Evolutionary conservation across 1,284 basidiomycete species (phyloP).

Genomic region (Agaricales sp.): DNA sequence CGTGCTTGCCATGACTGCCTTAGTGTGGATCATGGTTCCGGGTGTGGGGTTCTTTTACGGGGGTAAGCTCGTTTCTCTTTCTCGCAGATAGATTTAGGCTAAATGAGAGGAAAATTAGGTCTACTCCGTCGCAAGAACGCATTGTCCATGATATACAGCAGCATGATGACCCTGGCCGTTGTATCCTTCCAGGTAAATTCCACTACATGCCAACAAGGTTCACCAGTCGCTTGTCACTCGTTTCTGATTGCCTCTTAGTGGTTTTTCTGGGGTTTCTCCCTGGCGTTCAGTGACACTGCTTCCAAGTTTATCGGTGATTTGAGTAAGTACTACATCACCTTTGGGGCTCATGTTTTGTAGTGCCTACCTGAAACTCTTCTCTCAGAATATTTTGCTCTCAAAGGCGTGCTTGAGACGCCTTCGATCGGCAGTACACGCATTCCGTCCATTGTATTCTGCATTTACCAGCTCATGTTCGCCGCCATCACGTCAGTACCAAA

Average conservation of each 20-base stretch:
- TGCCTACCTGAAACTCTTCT: slow-evolving; percentile 5
- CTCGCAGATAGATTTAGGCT: too few species aligned
- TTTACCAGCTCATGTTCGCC: slow-evolving; percentile 90
- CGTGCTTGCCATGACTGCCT: slow-evolving; percentile 58
- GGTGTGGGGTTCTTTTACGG: slow-evolving; percentile 56
- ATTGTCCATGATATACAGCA: slow-evolving; percentile 84
- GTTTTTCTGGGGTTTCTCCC: slow-evolving; percentile 69
- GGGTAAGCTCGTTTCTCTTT: background rate
- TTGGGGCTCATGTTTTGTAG: slow-evolving; percentile 31
- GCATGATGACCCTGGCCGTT: slow-evolving; percentile 67
- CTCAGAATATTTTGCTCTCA: slow-evolving; percentile 74
- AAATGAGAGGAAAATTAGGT: background rate
- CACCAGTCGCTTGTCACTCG: too few species aligned
- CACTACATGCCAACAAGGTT: too few species aligned
- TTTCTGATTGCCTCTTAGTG: too few species aligned
- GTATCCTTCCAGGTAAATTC: slow-evolving; percentile 74
- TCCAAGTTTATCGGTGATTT: slow-evolving; percentile 54
- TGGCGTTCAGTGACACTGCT: slow-evolving; percentile 59
- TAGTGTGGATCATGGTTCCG: slow-evolving; percentile 93
- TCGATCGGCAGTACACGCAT: slow-evolving; percentile 66
- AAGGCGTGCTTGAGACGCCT: slow-evolving; percentile 66
- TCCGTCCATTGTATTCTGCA: slow-evolving; percentile 78
- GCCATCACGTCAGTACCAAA: slow-evolving; percentile 53
- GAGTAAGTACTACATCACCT: slow-evolving; percentile 36
- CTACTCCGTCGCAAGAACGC: slow-evolving; percentile 73